Evolutionary conservation across 495 filamentous ascomycete species (phyloP).

Genomic region (Hypoxylon intermedium): DNA sequence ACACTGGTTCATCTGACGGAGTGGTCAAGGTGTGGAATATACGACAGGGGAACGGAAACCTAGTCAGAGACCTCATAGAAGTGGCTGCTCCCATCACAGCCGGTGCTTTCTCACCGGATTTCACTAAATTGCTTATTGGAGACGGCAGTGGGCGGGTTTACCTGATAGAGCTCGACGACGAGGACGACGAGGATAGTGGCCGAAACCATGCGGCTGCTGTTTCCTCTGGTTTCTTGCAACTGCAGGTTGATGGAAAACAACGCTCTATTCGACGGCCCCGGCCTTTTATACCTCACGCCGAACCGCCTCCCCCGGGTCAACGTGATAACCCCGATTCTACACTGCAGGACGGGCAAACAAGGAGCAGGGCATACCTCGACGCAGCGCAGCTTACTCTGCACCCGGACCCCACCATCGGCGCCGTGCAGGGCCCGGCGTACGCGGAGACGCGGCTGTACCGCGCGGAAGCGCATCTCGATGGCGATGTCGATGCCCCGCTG

Average conservation of each 20-base stretch:
- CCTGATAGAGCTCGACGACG: conserved; percentile 61
- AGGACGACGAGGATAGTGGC: conserved; percentile 43
- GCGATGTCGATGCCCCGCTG: conserved; percentile 45
- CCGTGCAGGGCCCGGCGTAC: conserved; percentile 56
- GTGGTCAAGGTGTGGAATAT: conserved; percentile 87
- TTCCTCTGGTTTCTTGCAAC: conserved; percentile 26
- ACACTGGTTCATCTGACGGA: conserved; percentile 91
- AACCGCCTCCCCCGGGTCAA: conserved; percentile 45
- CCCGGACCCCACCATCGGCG: conserved; percentile 49
- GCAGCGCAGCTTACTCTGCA: conserved; percentile 41
- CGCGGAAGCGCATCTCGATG: conserved; percentile 49
- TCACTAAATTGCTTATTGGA: conserved; percentile 73
- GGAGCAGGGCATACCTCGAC: conserved; percentile 40
- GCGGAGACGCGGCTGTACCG: conserved; percentile 45
- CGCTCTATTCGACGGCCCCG: conserved; percentile 48
- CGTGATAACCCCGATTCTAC: background rate
- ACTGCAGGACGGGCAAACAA: conserved; percentile 24
- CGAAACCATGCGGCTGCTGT: background rate
- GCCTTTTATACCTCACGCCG: conserved; percentile 52
- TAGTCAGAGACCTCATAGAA: conserved; percentile 66
- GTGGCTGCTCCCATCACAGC: conserved; percentile 62
- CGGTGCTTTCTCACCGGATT: conserved; percentile 77
- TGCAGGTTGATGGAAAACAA: conserved; percentile 30
- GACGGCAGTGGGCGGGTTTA: conserved; percentile 78
- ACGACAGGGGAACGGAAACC: conserved; percentile 56